Percentiles rank a stretch among this genome's conserved stretches.
Conservation (phyloP, 768 basidiomycete genomes). For the Amylocystis lapponica region DNA sequence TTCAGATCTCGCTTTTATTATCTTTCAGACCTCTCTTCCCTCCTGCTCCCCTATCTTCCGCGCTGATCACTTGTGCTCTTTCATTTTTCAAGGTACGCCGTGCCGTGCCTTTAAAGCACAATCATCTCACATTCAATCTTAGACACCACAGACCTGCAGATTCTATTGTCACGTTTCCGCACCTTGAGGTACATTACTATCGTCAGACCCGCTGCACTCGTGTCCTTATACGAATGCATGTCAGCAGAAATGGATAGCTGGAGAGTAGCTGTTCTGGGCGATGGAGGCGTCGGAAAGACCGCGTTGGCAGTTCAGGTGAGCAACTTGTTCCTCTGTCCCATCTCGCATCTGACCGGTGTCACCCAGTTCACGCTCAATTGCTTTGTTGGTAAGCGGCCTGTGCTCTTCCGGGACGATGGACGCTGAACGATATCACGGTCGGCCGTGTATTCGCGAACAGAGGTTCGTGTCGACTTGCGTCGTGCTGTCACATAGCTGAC, state of each 20-base stretch:
- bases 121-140: slow-evolving; percentile 9
- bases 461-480: slow-evolving; percentile 6
- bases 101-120: slow-evolving; percentile 5
- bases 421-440: not conserved
- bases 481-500: slow-evolving; percentile 5
- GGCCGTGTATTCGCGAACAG: slow-evolving; percentile 2
- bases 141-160: slow-evolving; percentile 16
- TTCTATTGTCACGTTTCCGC: slow-evolving; percentile 16
- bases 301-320: slow-evolving; percentile 91
- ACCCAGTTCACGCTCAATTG: slow-evolving; percentile 89
- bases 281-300: slow-evolving; percentile 97
- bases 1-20: slow-evolving; percentile 34
- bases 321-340: slow-evolving; percentile 8
- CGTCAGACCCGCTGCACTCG: not conserved
- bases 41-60: slow-evolving; percentile 25
- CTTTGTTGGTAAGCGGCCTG: slow-evolving; percentile 74
- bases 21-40: slow-evolving; percentile 34
- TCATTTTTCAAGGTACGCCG: slow-evolving; percentile 4
- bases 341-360: slow-evolving; percentile 2
- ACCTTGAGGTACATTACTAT: slow-evolving; percentile 13
- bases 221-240: slow-evolving; percentile 2
- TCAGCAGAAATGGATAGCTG: slow-evolving; percentile 76
- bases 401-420: slow-evolving; percentile 1
- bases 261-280: slow-evolving; percentile 94
- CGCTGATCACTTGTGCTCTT: slow-evolving; percentile 23